Percentiles rank a stretch among this genome's conserved stretches.
Conservation (phyloP, 805 yeast species). For the Cyberlindnera sargentensis region DNA sequence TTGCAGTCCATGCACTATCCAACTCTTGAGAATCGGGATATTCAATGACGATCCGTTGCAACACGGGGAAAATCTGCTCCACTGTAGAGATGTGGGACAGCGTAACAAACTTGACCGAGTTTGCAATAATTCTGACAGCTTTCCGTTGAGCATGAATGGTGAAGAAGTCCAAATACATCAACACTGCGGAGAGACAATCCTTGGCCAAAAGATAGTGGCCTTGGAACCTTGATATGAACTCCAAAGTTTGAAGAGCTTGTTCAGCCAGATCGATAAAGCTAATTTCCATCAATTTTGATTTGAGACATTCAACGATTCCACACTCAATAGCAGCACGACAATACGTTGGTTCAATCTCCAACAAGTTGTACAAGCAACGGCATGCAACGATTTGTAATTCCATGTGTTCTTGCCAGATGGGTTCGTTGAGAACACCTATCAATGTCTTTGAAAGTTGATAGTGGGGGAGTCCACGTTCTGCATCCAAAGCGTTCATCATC, state of each 20-base stretch:
- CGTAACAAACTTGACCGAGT: slow-evolving; percentile 49
- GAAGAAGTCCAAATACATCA: slow-evolving; percentile 79
- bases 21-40: slow-evolving; percentile 52
- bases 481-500: slow-evolving; percentile 59
- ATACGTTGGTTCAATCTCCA: slow-evolving; percentile 67
- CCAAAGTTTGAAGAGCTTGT: slow-evolving; percentile 74
- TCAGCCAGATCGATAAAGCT: slow-evolving; percentile 88
- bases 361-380: slow-evolving; percentile 72
- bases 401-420: slow-evolving; percentile 51
- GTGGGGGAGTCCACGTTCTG: slow-evolving; percentile 60
- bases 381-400: slow-evolving; percentile 83
- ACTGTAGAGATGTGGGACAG: slow-evolving; percentile 39
- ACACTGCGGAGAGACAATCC: slow-evolving; percentile 57
- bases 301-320: slow-evolving; percentile 60
- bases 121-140: slow-evolving; percentile 66
- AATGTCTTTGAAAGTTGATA: slow-evolving; percentile 47
- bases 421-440: slow-evolving; percentile 51
- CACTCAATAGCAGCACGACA: slow-evolving; percentile 54
- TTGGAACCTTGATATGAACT: slow-evolving; percentile 50
- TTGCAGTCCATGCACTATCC: slow-evolving; percentile 60
- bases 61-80: slow-evolving; percentile 48
- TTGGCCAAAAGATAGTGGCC: slow-evolving; percentile 46
- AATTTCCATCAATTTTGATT: slow-evolving; percentile 62
- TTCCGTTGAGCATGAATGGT: slow-evolving; percentile 85
- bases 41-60: slow-evolving; percentile 46